A percentile compares a stretch with the other conserved stretches of the same genome.
phyloP scores from a whole-genome alignment of 495 filamentous ascomycete genomes.

The Aspergillus sparsus region DNA sequence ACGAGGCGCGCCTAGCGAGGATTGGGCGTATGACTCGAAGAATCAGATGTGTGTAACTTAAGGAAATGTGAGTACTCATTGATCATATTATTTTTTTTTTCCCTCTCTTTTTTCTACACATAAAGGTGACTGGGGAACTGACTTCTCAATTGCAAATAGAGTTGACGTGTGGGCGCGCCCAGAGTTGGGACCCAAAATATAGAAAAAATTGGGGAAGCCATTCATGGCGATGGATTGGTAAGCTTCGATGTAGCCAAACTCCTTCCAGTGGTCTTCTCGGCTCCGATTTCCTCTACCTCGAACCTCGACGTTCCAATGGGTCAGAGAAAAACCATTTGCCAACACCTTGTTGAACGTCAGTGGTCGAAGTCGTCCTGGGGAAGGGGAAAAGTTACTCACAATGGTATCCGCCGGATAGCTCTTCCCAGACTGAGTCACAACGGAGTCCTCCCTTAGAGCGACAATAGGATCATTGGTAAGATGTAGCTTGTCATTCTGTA shows the following conservation, averaged over 20 bases:
- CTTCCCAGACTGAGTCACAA: conserved; percentile 9
- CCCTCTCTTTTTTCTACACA: too few relatives aligned
- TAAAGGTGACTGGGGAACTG: neutral
- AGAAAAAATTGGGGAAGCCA: conserved; percentile 26
- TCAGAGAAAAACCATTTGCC: conserved; percentile 21
- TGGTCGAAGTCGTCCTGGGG: neutral
- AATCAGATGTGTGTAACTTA: conserved; percentile 18
- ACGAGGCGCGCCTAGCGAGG: conserved; percentile 12
- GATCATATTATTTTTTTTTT: neutral
- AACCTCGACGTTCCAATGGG: conserved; percentile 12
- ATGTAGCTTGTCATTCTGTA: conserved; percentile 5
- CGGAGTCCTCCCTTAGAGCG: neutral
- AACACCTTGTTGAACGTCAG: conserved; percentile 13
- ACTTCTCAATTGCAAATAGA: conserved; percentile 2
- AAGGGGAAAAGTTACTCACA: conserved; percentile 6
- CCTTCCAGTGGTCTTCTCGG: conserved; percentile 16
- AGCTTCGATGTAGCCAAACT: conserved; percentile 14
- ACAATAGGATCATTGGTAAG: conserved; percentile 15
- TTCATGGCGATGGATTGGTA: conserved; percentile 23
- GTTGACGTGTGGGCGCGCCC: conserved; percentile 21
- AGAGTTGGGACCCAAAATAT: conserved; percentile 23
- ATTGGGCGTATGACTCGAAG: conserved; percentile 18
- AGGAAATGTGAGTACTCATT: neutral
- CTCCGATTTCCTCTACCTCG: conserved; percentile 4
- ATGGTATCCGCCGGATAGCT: conserved; percentile 10